A percentile compares a stretch with the other conserved stretches of the same genome.
phyloP scores from a whole-genome alignment of 805 yeast species.

The Cyberlindnera xishuangbannaensis region DNA sequence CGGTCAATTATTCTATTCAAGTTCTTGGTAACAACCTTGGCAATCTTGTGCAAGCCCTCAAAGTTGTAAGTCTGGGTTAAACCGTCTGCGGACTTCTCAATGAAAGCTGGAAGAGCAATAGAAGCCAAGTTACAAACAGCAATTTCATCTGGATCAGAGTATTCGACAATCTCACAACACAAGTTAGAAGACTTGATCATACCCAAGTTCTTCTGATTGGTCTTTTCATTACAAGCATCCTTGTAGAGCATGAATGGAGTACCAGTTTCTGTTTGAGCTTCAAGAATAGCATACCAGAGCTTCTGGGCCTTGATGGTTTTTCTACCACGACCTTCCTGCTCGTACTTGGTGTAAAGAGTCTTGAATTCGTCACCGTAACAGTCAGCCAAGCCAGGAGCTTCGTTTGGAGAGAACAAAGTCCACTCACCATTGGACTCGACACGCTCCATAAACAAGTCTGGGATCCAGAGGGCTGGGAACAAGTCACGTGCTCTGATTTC shows the following conservation, averaged over 20 bases:
- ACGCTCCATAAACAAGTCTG: conserved; percentile 90
- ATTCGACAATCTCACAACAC: conserved; percentile 93
- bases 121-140: conserved; percentile 96
- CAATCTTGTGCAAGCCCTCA: conserved; percentile 62
- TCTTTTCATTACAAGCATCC: conserved; percentile 83
- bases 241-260: conserved; percentile 93
- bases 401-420: conserved; percentile 87
- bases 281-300: conserved; percentile 84
- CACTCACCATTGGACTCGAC: conserved; percentile 76
- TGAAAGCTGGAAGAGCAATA: conserved; percentile 78
- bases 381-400: conserved; percentile 82
- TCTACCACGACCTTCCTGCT: conserved; percentile 58
- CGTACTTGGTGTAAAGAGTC: conserved; percentile 65
- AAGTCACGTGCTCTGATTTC: conserved; percentile 91
- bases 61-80: conserved; percentile 58
- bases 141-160: conserved; percentile 82
- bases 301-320: conserved; percentile 81
- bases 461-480: conserved; percentile 91
- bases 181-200: conserved; percentile 88
- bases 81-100: conserved; percentile 42
- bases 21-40: conserved; percentile 74
- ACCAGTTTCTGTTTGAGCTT: conserved; percentile 95
- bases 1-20: conserved; percentile 80
- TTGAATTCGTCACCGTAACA: conserved; percentile 83
- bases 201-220: conserved; percentile 91